phyloP scores from a whole-genome alignment of 2,329 filamentous ascomycete genomes.

The Penicillium griseofulvum region DNA sequence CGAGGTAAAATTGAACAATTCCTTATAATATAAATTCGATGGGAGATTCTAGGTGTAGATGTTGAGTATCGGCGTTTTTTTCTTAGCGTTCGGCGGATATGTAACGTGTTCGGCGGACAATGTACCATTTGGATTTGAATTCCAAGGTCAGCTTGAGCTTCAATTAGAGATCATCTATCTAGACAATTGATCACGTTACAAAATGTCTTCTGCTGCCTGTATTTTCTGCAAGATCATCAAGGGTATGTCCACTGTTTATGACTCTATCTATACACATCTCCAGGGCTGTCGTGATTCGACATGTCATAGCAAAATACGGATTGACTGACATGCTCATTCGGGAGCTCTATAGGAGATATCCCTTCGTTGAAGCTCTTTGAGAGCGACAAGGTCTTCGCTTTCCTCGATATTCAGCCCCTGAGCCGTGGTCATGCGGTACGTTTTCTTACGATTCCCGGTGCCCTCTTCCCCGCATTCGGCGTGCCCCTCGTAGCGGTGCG shows the following conservation, averaged over 20 bases:
- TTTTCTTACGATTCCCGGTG: conserved; percentile 10
- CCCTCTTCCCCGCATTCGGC: conserved; percentile 19
- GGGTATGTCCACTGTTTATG: conserved; percentile 52
- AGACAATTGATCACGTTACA: not conserved
- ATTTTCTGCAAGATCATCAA: conserved; percentile 99
- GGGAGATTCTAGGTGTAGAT: too few relatives aligned
- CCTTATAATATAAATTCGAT: too few relatives aligned
- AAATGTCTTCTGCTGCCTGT: conserved; percentile 59
- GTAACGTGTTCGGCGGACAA: too few relatives aligned
- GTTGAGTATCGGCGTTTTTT: too few relatives aligned
- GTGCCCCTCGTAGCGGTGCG: not conserved
- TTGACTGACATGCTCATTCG: conserved; percentile 1
- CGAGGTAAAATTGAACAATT: too few relatives aligned
- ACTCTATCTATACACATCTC: not conserved
- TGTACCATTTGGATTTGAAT: not conserved
- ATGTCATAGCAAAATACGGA: not conserved
- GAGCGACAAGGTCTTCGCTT: conserved; percentile 87
- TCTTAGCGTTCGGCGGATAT: too few relatives aligned
- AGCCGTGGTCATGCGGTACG: conserved; percentile 84
- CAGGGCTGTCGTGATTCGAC: not conserved
- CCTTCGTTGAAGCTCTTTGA: conserved; percentile 96
- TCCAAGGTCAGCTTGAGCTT: not conserved
- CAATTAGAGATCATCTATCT: not conserved
- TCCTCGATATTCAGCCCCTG: conserved; percentile 92
- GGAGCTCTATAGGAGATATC: conserved; percentile 69